phyloP scores from a whole-genome alignment of 768 basidiomycete species.

The Suillus placidus region DNA sequence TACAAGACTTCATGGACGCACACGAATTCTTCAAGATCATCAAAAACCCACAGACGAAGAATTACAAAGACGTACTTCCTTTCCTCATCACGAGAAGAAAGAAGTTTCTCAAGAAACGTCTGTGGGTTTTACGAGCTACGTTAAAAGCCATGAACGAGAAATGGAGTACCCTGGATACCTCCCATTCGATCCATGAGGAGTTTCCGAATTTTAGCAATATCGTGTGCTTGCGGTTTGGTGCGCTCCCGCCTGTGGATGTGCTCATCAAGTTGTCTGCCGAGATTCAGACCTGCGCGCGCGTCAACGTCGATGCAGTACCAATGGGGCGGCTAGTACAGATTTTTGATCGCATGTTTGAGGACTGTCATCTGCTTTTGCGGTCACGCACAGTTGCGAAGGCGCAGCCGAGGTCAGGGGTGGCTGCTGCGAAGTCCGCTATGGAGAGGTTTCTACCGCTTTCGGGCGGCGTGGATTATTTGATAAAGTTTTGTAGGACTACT shows the following conservation, averaged over 20 bases:
- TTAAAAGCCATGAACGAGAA: neutral
- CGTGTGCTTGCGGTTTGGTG: neutral
- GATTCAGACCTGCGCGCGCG: neutral
- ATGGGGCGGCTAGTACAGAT: neutral
- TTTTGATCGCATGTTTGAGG: neutral
- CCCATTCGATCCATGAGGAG: neutral
- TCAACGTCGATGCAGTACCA: neutral
- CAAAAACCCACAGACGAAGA: neutral
- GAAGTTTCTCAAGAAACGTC: conserved; percentile 1
- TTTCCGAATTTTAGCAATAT: neutral
- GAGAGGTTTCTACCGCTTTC: conserved; percentile 3
- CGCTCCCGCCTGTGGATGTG: neutral
- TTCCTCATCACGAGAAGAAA: conserved; percentile 5
- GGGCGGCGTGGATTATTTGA: conserved; percentile 2
- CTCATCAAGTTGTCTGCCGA: neutral
- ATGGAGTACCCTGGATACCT: neutral
- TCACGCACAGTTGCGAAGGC: neutral
- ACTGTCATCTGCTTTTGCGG: conserved; percentile 1
- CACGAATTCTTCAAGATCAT: neutral
- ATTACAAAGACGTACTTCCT: conserved; percentile 3
- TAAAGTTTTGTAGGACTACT: neutral
- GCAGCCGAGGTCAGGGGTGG: neutral
- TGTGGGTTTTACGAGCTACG: neutral
- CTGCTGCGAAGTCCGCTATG: neutral
- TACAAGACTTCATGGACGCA: neutral